A percentile compares a stretch with the other conserved stretches of the same genome.
These are phyloP conservation scores for Tulasnella calospora DNA, from an alignment of 768 basidiomycete genomes.

Conservation along the genomic window DNA sequence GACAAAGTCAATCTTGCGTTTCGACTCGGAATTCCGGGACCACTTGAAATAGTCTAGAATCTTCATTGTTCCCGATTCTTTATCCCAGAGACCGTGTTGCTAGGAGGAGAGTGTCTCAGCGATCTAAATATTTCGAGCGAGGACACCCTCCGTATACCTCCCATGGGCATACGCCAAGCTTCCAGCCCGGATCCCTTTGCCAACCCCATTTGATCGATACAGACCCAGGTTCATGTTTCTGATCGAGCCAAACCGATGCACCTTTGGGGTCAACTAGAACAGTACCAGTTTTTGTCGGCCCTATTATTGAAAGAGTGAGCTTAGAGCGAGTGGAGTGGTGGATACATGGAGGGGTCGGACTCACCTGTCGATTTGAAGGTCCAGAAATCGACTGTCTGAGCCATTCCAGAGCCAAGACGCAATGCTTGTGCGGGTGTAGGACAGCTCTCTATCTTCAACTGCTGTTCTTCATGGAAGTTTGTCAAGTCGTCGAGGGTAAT, in stretches of 20 bases:
- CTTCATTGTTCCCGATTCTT: constrained; percentile 58
- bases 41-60: constrained; percentile 70
- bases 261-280: constrained; percentile 85
- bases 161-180: constrained; percentile 77
- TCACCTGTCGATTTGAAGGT: constrained; percentile 52
- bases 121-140: no score
- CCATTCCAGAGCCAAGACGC: constrained; percentile 80
- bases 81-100: constrained; percentile 80
- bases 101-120: background rate
- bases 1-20: constrained; percentile 55
- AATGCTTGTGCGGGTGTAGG: constrained; percentile 83
- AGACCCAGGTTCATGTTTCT: constrained; percentile 45
- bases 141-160: constrained; percentile 42
- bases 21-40: constrained; percentile 35
- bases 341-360: background rate
- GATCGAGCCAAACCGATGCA: constrained; percentile 67
- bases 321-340: background rate
- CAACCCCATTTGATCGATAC: constrained; percentile 74
- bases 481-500: constrained; percentile 65
- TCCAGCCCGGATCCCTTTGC: constrained; percentile 66
- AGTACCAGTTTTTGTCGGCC: constrained; percentile 65
- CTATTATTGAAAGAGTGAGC: constrained; percentile 42
- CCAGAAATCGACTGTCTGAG: constrained; percentile 77
- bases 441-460: constrained; percentile 76
- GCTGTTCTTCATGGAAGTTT: constrained; percentile 58